A percentile compares a stretch with the other conserved stretches of the same genome.
Evolutionary conservation across 1,284 basidiomycete species (phyloP).

Genomic region (Ustilago bromivora): DNA sequence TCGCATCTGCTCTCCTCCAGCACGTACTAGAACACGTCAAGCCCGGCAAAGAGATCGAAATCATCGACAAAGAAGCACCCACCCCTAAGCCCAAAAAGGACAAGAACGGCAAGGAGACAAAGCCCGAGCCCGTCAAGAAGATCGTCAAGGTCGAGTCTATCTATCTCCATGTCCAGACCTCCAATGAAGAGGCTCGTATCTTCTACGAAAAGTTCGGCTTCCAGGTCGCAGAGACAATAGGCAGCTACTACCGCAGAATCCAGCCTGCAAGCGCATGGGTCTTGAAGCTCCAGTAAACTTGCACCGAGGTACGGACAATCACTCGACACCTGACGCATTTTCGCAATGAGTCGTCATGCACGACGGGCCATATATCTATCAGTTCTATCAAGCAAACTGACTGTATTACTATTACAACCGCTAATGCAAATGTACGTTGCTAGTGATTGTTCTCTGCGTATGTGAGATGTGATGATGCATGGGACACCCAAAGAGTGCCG

Average conservation of each 20-base stretch:
- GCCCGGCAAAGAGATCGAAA: constrained; percentile 55
- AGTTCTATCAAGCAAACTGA: neutral
- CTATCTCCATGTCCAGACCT: constrained; percentile 70
- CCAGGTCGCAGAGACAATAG: constrained; percentile 57
- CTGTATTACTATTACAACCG: constrained; percentile 13
- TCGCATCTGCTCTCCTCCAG: constrained; percentile 67
- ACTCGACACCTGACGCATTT: neutral
- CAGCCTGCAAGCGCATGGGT: constrained; percentile 70
- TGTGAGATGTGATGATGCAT: neutral
- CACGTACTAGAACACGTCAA: constrained; percentile 66
- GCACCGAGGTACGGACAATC: neutral
- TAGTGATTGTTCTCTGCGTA: constrained; percentile 1
- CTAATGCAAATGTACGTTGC: constrained; percentile 3
- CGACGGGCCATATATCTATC: neutral
- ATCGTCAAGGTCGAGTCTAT: constrained; percentile 58
- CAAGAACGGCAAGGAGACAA: constrained; percentile 58
- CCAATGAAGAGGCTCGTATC: constrained; percentile 67
- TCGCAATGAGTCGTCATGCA: neutral
- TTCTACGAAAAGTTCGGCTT: constrained; percentile 71
- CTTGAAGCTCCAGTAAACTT: constrained; percentile 52
- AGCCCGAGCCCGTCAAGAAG: constrained; percentile 38
- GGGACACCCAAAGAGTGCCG: neutral
- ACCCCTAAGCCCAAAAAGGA: constrained; percentile 41
- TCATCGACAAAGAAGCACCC: constrained; percentile 36
- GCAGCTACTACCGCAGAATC: constrained; percentile 66